Percentiles rank a stretch among this genome's conserved stretches.
Evolutionary conservation across 192 early-diverging fungal genomes (phyloP).

Genomic region (Rhizoclosmatium globosum): DNA sequence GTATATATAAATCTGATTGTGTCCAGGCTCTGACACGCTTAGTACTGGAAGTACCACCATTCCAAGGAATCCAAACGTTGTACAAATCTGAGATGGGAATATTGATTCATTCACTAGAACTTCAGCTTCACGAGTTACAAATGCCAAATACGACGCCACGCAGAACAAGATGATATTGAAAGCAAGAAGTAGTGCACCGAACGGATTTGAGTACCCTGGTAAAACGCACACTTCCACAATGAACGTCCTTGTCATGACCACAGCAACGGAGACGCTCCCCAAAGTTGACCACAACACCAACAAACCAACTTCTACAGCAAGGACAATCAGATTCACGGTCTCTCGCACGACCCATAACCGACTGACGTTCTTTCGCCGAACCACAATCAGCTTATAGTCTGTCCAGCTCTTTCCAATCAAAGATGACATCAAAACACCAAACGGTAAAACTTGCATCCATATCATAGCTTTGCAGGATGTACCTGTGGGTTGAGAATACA

Average conservation of each 20-base stretch:
- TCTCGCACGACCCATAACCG: not conserved
- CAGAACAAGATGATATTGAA: not conserved
- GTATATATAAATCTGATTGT: not conserved
- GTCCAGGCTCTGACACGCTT: not conserved
- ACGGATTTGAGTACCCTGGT: not conserved
- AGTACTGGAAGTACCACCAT: not conserved
- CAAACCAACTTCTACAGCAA: not conserved
- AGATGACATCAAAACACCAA: not conserved
- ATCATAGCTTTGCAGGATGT: not conserved
- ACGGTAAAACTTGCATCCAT: constrained; percentile 2
- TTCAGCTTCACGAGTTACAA: constrained; percentile 9
- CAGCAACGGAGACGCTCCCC: not conserved
- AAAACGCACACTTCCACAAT: not conserved
- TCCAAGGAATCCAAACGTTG: not conserved
- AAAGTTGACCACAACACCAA: constrained; percentile 2
- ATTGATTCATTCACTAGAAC: not conserved
- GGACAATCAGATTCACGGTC: not conserved
- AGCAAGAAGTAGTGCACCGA: not conserved
- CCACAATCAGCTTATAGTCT: not conserved
- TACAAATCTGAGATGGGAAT: not conserved
- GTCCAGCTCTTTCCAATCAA: not conserved
- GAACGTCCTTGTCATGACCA: not conserved
- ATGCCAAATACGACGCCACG: not conserved
- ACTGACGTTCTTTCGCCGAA: not conserved
- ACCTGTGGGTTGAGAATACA: not conserved